These are phyloP conservation scores for Simplicillium sp. DNA, from an alignment of 2,329 filamentous ascomycete genomes.

Conservation along the genomic window DNA sequence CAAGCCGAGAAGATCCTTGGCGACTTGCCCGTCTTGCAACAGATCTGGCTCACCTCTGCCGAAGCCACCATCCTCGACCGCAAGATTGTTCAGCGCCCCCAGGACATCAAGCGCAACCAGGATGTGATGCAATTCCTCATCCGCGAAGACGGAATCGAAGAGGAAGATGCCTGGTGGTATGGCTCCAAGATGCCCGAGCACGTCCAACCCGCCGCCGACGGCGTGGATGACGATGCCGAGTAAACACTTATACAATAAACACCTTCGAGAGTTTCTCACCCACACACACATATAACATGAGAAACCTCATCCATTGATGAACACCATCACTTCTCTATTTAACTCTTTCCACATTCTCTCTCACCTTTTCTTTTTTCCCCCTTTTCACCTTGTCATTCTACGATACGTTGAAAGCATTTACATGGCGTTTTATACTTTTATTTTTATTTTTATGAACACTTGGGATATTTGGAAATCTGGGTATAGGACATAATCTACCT, in stretches of 20 bases:
- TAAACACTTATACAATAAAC: constrained; percentile 9
- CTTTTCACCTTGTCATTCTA: neutral
- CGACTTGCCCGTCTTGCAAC: constrained; percentile 48
- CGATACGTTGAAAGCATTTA: neutral
- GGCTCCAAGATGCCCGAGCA: constrained; percentile 43
- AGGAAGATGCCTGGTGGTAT: constrained; percentile 56
- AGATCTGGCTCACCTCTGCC: constrained; percentile 54
- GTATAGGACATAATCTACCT: too few relatives aligned
- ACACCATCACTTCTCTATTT: neutral
- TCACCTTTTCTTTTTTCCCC: constrained; percentile 1
- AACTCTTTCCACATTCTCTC: neutral
- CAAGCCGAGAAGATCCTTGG: constrained; percentile 39
- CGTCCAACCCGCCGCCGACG: constrained; percentile 39
- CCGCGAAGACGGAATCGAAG: constrained; percentile 46
- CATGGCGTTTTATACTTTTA: constrained; percentile 3
- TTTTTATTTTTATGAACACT: neutral
- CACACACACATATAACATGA: neutral
- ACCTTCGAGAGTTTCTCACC: constrained; percentile 2
- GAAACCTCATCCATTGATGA: neutral
- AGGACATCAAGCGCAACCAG: constrained; percentile 55
- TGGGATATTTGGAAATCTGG: neutral
- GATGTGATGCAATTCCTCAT: constrained; percentile 57
- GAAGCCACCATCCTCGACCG: constrained; percentile 52
- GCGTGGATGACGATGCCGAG: constrained; percentile 42
- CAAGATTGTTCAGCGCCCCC: constrained; percentile 44